phyloP scores from a whole-genome alignment of 352 stramenopile species.

The Globisporangium cederbergense region DNA sequence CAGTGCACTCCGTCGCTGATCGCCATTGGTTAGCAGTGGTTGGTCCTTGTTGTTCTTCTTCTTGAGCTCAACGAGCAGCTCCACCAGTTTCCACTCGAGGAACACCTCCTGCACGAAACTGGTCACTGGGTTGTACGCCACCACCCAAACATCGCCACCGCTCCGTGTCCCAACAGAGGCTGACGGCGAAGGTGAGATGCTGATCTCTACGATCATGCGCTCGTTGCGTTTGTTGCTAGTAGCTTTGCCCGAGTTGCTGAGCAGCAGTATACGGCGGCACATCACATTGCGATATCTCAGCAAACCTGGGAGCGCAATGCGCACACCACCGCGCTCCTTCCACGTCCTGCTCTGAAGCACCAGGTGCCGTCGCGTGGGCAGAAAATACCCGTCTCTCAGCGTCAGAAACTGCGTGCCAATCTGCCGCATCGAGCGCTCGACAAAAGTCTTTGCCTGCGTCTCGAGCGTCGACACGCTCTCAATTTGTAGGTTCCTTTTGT shows the following conservation, averaged over 20 bases:
- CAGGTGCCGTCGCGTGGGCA: slow-evolving; percentile 48
- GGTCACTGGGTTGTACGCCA: slow-evolving; percentile 48
- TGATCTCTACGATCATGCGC: slow-evolving; percentile 51
- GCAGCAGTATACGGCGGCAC: slow-evolving; percentile 29
- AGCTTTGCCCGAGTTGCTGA: slow-evolving; percentile 25
- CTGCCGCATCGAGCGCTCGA: slow-evolving; percentile 30
- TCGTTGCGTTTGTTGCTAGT: slow-evolving; percentile 4
- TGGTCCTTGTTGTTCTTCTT: slow-evolving; percentile 11
- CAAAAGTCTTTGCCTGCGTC: slow-evolving; percentile 19
- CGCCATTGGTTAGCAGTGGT: neutral
- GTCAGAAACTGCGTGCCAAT: slow-evolving; percentile 39
- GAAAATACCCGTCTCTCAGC: slow-evolving; percentile 37
- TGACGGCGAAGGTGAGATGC: slow-evolving; percentile 23
- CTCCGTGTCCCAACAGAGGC: slow-evolving; percentile 1
- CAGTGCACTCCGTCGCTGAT: slow-evolving; percentile 11
- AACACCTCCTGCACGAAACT: slow-evolving; percentile 47
- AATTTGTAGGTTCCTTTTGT: slow-evolving; percentile 21
- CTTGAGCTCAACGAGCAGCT: slow-evolving; percentile 38
- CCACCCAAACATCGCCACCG: slow-evolving; percentile 31
- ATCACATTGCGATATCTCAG: slow-evolving; percentile 38
- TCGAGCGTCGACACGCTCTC: slow-evolving; percentile 29
- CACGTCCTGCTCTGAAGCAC: slow-evolving; percentile 36
- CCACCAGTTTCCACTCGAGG: slow-evolving; percentile 65
- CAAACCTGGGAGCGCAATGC: slow-evolving; percentile 46
- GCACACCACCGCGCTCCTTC: slow-evolving; percentile 22